Conservation (phyloP, 1,139 yeast species). For the Lodderomyces margitis region DNA sequence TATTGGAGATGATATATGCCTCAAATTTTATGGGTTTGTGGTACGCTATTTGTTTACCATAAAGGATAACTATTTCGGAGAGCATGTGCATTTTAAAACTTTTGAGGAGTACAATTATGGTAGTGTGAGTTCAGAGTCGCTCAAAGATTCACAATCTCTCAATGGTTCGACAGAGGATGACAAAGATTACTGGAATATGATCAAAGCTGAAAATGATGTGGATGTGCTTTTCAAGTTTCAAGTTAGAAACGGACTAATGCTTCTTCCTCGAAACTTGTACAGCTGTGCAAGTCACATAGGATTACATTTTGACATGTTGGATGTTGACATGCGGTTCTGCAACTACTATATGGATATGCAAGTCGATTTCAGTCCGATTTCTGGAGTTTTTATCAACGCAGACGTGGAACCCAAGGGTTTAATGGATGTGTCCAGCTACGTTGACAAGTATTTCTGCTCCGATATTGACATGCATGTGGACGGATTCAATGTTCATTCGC, state of each 20-base stretch:
- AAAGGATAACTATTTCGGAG: slow-evolving; percentile 89
- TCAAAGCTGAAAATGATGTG: slow-evolving; percentile 65
- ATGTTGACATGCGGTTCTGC: slow-evolving; percentile 80
- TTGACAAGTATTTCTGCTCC: slow-evolving; percentile 18
- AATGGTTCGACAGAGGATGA: slow-evolving; percentile 14
- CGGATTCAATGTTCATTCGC: slow-evolving; percentile 74
- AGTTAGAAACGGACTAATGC: slow-evolving; percentile 65
- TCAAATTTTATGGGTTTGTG: slow-evolving; percentile 77
- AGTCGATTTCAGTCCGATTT: slow-evolving; percentile 52
- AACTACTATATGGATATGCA: slow-evolving; percentile 88
- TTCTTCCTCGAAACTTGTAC: slow-evolving; percentile 73
- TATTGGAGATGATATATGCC: slow-evolving; percentile 61
- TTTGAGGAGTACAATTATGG: slow-evolving; percentile 66
- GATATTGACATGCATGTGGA: slow-evolving; percentile 43
- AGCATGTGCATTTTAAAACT: slow-evolving; percentile 76
- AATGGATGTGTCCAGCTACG: slow-evolving; percentile 28
- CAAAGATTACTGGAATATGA: slow-evolving; percentile 37
- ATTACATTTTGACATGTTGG: slow-evolving; percentile 62
- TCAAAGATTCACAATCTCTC: background rate
- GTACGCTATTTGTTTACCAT: slow-evolving; percentile 74
- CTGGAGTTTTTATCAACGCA: slow-evolving; percentile 31
- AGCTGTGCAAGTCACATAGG: slow-evolving; percentile 63
- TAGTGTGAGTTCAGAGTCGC: slow-evolving; percentile 1
- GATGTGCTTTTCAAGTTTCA: slow-evolving; percentile 74
- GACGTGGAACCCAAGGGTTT: slow-evolving; percentile 20